phyloP scores from a whole-genome alignment of 1,284 basidiomycete genomes.

The Neonothopanus nambi region DNA sequence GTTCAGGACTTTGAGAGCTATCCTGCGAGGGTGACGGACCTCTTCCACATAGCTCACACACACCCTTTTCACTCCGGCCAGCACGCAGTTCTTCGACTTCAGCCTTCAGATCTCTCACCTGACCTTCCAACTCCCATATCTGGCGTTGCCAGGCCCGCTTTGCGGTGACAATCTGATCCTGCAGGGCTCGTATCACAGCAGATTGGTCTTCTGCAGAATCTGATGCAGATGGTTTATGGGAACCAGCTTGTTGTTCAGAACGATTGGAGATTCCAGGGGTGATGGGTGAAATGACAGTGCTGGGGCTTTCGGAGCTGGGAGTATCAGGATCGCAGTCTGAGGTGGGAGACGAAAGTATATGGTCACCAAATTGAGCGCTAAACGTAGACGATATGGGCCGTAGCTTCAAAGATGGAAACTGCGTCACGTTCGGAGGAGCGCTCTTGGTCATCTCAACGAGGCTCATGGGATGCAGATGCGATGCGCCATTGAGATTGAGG shows the following conservation, averaged over 20 bases:
- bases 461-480: conserved; percentile 9
- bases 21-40: conserved; percentile 27
- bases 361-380: conserved; percentile 66
- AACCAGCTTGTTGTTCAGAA: conserved; percentile 29
- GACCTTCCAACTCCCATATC: conserved; percentile 73
- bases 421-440: conserved; percentile 60
- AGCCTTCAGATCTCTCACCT: conserved; percentile 67
- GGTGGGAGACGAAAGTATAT: conserved; percentile 46
- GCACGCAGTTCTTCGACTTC: conserved; percentile 61
- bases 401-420: conserved; percentile 67
- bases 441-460: conserved; percentile 45
- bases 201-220: conserved; percentile 44
- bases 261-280: conserved; percentile 43
- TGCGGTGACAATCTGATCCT: conserved; percentile 60
- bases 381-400: conserved; percentile 78
- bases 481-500: conserved; percentile 41
- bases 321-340: conserved; percentile 48
- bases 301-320: conserved; percentile 48
- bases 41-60: conserved; percentile 62
- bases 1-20: conserved; percentile 15
- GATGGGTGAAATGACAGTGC: conserved; percentile 48
- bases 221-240: conserved; percentile 32
- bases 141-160: conserved; percentile 69
- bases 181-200: conserved; percentile 51
- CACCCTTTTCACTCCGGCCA: conserved; percentile 27